A percentile compares a stretch with the other conserved stretches of the same genome.
phyloP scores from a whole-genome alignment of 2,329 filamentous ascomycete genomes.

The Sarocladium brachiariae region DNA sequence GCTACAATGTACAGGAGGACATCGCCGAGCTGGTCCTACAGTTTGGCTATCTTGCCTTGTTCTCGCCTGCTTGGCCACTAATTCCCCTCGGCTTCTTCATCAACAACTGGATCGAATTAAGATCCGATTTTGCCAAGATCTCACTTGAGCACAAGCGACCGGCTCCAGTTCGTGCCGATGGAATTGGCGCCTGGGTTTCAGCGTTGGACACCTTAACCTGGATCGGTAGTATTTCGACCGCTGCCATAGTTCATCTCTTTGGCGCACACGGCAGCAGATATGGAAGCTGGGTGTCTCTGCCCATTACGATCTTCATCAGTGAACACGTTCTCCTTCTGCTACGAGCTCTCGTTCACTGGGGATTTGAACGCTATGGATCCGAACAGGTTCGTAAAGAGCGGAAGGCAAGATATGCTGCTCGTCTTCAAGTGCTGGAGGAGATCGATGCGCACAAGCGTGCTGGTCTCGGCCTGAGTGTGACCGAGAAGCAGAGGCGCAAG shows the following conservation, averaged over 20 bases:
- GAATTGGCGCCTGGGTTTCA: conserved; percentile 67
- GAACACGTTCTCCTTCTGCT: conserved; percentile 65
- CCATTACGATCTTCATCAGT: conserved; percentile 64
- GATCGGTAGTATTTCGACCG: conserved; percentile 65
- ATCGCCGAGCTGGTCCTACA: conserved; percentile 67
- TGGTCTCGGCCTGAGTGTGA: conserved; percentile 25
- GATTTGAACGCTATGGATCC: conserved; percentile 32
- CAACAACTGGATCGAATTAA: conserved; percentile 73
- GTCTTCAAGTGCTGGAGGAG: conserved; percentile 31
- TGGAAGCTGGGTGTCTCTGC: conserved; percentile 58
- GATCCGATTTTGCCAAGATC: conserved; percentile 71
- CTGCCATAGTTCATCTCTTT: conserved; percentile 69
- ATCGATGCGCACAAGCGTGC: conserved; percentile 31
- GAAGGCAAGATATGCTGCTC: conserved; percentile 30
- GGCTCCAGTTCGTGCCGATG: conserved; percentile 60
- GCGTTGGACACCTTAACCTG: conserved; percentile 63
- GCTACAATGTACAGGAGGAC: conserved; percentile 68
- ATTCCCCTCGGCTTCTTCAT: conserved; percentile 65
- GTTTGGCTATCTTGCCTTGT: conserved; percentile 68
- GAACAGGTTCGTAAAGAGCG: conserved; percentile 33
- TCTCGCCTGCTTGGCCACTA: conserved; percentile 69
- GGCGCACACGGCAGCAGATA: conserved; percentile 44
- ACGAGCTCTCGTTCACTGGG: conserved; percentile 33
- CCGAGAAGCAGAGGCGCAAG: conserved; percentile 31
- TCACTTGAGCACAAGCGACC: conserved; percentile 67